Evolutionary conservation across 163 green algal genomes (phyloP).

Genomic region (Volvox carteri): DNA sequence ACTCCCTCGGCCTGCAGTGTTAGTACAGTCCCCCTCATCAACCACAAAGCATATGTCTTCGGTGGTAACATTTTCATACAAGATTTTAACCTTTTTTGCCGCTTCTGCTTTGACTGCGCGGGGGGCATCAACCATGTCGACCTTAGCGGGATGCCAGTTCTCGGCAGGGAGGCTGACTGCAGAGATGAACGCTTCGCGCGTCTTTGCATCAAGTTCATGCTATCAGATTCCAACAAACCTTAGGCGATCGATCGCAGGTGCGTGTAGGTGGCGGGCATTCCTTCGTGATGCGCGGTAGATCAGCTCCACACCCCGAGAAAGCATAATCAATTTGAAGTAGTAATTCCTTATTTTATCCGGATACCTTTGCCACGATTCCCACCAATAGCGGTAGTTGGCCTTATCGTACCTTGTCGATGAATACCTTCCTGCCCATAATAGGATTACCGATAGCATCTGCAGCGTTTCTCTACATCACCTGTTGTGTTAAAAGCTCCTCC

Average conservation of each 20-base stretch:
- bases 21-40: no score
- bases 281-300: neutral
- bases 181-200: neutral
- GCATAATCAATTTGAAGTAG: neutral
- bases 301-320: neutral
- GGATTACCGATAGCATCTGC: no score
- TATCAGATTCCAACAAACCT: neutral
- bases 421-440: neutral
- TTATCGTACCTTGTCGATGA: neutral
- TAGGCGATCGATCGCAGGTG: neutral
- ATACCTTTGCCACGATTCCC: neutral
- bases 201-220: neutral
- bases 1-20: no score
- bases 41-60: neutral
- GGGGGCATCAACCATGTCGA: neutral
- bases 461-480: no score
- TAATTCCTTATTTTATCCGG: neutral
- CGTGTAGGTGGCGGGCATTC: neutral
- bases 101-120: neutral
- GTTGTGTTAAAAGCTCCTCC: no score
- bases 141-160: neutral
- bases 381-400: neutral
- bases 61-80: neutral
- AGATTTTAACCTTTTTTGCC: neutral
- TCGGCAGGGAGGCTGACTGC: neutral